Evolutionary conservation across 202 grass and related monocot genomes (phyloP), one percentile per base, ranked within the genome.

Genomic region (Dendrocalamus latiflorus): DNA sequence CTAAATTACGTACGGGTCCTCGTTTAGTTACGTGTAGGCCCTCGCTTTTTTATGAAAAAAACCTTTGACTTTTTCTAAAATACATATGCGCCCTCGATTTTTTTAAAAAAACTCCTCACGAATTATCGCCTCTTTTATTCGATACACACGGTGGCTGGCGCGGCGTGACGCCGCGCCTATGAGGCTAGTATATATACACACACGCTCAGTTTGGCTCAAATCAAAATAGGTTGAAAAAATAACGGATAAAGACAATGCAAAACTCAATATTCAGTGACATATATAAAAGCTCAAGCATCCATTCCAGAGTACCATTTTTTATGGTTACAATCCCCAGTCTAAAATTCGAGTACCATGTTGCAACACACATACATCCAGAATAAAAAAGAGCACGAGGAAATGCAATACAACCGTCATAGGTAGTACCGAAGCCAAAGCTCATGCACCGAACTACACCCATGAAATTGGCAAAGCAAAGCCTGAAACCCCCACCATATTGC

Each of bases 311-410:
- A 42, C 1, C 64, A n/a, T 51, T 55, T 5, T 6, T 65, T 17
- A 50, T 24, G 21, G 48, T 79, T 68, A 55, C 77, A 78, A 26
- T 38, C 76, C 76, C n/a, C 5, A 68, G 33, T n/a, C n/a, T n/a
- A n/a, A n/a, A n/a, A n/a, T n/a, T n/a, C n/a, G n/a, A n/a, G n/a
- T n/a, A n/a, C n/a, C 21, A 57, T 44, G 9, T 70, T 68, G 1
- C 12, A 44, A 37, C 30, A 66, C 10, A 63, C 11, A 0, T 8
- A 14, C 14, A 33, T 30, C 54, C 9, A 57, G 12, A 6, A 18
- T 9, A 42, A 2, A 41, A 56, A 26, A 6, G 2, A 68, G 15
- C n/a, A 17, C n/a, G 3, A 58, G 15, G 9, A 54, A 69, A 69
- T 44, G 6, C 20, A 44, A 80, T 30, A 45, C 65, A 80, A 16